Evolutionary conservation across 805 yeast genomes (phyloP), one percentile per base, ranked within the genome.

Genomic region (Trichomonascus vanleenenianus): DNA sequence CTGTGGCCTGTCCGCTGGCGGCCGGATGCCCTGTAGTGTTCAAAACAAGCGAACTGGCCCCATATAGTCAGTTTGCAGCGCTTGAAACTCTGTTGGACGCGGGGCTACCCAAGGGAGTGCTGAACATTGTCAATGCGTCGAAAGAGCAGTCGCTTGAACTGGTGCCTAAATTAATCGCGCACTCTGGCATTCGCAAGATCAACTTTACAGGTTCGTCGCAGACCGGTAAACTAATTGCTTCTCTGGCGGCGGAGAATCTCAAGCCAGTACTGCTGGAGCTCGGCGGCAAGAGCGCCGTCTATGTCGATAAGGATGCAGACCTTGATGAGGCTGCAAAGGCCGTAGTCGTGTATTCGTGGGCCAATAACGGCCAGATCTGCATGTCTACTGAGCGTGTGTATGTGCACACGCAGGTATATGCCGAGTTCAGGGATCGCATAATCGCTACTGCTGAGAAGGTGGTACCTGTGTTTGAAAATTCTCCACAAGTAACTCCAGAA

Each of bases 121-220:
- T 85, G 46, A 84, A 84, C 66, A 75, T 85, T 55, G 72, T 85
- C 35, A 49, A 55, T 36, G 19, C 39, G 2, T 34, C 45, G 1
- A 37, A 27, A 20, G 43, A 42, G 25, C 42, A 39, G 34, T 40
- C 57, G 2, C 78, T 85, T 53, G 78, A 76, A 62, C 76, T 77
- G 59, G 80, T 84, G 46, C 86, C 88, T 65, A 75, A 76, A 56
- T 78, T 84, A 42, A 77, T 85, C 56, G 70, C 84, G 46, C 85
- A 82, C 64, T 82, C 79, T 51, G 75, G 71, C 60, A 77, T 85
- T 61, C 80, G 81, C 65, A 85, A 85, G 71, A 71, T 85, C 60
- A 87, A 91, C 14, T 85, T 85, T 68, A 85, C 95, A 48, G 95
- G 95, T 62, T 85, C 94, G 16, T 83, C 93, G 41, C 81, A 79